Percentiles rank a stretch among this genome's conserved stretches.
phyloP scores from a whole-genome alignment of 2,329 filamentous ascomycete genomes.

The Cercospora sp. region DNA sequence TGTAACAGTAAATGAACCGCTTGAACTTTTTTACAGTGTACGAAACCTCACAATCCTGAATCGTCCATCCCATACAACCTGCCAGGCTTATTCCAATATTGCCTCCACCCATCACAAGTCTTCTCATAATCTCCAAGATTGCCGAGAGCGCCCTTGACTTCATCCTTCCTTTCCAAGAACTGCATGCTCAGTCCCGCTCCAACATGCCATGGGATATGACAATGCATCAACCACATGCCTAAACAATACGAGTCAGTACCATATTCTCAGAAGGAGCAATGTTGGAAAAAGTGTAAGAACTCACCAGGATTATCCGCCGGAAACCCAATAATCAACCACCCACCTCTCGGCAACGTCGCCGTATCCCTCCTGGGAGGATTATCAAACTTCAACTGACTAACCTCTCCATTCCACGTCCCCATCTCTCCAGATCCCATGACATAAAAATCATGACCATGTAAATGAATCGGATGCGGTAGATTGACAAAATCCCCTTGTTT shows the following conservation, averaged over 20 bases:
- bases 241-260: background rate
- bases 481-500: constrained; percentile 33
- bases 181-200: constrained; percentile 32
- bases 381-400: constrained; percentile 35
- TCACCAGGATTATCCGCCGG: constrained; percentile 53
- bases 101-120: constrained; percentile 31
- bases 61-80: constrained; percentile 31
- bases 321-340: constrained; percentile 53
- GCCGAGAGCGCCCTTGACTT: constrained; percentile 20
- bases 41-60: constrained; percentile 27
- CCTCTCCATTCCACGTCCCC: constrained; percentile 32
- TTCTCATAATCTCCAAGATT: constrained; percentile 24
- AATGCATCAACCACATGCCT: constrained; percentile 51
- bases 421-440: constrained; percentile 31
- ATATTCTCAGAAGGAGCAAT: background rate
- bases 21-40: background rate
- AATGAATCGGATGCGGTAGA: constrained; percentile 62
- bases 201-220: constrained; percentile 35
- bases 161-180: constrained; percentile 30
- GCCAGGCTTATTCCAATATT: constrained; percentile 22
- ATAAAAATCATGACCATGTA: constrained; percentile 52
- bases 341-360: constrained; percentile 46
- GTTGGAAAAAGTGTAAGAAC: no score
- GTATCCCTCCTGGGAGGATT: constrained; percentile 53
- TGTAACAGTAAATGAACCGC: background rate